Conservation (phyloP, 805 yeast species). For the Brettanomyces naardenensis region DNA sequence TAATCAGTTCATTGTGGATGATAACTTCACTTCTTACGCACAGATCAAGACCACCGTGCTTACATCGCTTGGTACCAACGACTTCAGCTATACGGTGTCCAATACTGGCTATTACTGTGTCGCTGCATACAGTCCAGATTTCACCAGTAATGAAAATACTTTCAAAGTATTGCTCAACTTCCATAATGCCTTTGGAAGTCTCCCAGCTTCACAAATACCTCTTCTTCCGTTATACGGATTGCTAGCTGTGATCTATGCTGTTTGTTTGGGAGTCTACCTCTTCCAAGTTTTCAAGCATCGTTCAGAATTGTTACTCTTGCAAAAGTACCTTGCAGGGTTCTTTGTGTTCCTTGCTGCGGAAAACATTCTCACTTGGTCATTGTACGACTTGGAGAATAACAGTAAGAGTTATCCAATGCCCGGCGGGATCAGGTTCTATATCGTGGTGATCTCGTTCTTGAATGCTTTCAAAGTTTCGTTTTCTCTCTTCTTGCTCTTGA, state of each 20-base stretch:
- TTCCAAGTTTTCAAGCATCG: conserved; percentile 82
- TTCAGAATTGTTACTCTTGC: conserved; percentile 81
- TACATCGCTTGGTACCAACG: conserved; percentile 49
- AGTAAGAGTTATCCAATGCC: conserved; percentile 30
- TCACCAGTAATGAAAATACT: conserved; percentile 20
- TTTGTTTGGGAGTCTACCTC: conserved; percentile 73
- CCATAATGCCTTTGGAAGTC: conserved; percentile 86
- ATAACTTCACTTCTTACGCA: conserved; percentile 33
- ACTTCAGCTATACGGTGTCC: conserved; percentile 54
- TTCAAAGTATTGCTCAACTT: conserved; percentile 70
- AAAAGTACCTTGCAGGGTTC: conserved; percentile 82
- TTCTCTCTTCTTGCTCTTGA: conserved; percentile 77
- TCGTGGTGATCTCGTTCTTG: conserved; percentile 69
- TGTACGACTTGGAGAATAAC: conserved; percentile 73
- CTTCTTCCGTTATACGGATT: conserved; percentile 85
- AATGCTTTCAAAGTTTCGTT: conserved; percentile 79
- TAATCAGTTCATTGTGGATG: conserved; percentile 56
- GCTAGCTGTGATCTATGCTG: conserved; percentile 74
- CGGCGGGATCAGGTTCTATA: conserved; percentile 54
- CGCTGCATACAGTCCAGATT: conserved; percentile 48
- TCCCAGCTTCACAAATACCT: conserved; percentile 87
- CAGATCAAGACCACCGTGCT: conserved; percentile 51
- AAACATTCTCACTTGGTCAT: conserved; percentile 84
- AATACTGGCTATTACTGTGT: conserved; percentile 92
- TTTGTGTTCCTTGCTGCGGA: conserved; percentile 77